A percentile compares a stretch with the other conserved stretches of the same genome.
Evolutionary conservation across 345 rosid genomes (phyloP).

Genomic region (Geranium brycei): DNA sequence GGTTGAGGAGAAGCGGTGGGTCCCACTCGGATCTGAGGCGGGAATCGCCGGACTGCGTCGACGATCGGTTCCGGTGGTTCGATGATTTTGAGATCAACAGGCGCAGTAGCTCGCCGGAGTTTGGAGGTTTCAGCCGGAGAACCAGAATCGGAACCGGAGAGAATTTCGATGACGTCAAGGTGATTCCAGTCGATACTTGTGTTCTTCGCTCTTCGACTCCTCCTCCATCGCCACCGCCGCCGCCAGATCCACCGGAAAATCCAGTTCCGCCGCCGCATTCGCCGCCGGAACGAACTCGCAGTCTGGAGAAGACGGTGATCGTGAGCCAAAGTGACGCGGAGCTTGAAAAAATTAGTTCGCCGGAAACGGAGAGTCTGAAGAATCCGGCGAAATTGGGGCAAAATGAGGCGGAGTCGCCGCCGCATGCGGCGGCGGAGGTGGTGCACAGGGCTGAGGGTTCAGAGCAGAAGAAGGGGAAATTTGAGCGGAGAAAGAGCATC

Average conservation of each 20-base stretch:
- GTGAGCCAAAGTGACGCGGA: conserved; percentile 12
- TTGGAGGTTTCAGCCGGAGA: not conserved
- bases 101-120: conserved; percentile 19
- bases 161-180: conserved; percentile 30
- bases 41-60: conserved; percentile 24
- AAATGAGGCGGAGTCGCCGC: conserved; percentile 18
- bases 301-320: conserved; percentile 19
- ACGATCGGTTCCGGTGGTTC: conserved; percentile 44
- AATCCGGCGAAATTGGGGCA: too few species aligned
- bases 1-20: conserved; percentile 57
- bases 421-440: conserved; percentile 22
- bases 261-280: conserved; percentile 29
- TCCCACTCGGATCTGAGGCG: conserved; percentile 70
- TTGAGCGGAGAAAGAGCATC: conserved; percentile 48
- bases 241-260: conserved; percentile 19
- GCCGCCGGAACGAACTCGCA: conserved; percentile 18
- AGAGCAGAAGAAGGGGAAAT: conserved; percentile 18
- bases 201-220: conserved; percentile 25
- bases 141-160: not conserved
- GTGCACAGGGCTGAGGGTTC: conserved; percentile 3
- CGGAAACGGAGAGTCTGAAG: not conserved
- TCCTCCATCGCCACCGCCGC: conserved; percentile 12
- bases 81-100: conserved; percentile 57
- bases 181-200: conserved; percentile 44
- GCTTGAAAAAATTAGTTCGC: conserved; percentile 16